Conservation (phyloP, 2,329 filamentous ascomycete genomes). For the Apiospora rasikravindrae region DNA sequence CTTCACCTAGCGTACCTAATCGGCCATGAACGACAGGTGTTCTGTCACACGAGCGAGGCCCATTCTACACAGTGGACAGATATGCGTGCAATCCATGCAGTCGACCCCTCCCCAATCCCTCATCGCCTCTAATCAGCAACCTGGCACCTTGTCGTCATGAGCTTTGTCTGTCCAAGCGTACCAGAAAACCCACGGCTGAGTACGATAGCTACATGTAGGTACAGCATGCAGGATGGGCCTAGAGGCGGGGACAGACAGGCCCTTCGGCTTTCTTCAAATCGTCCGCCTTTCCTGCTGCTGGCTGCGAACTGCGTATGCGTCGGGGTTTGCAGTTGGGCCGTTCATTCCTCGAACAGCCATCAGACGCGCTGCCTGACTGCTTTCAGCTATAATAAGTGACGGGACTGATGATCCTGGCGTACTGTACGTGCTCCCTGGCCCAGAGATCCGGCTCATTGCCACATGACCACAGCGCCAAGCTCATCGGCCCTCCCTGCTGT, state of each 20-base stretch:
- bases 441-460: conserved; percentile 1
- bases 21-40: too few species aligned
- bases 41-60: too few species aligned
- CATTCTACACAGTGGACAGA: too few species aligned
- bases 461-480: conserved; percentile 5
- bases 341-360: not conserved
- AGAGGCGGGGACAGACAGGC: not conserved
- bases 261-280: not conserved
- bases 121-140: not conserved
- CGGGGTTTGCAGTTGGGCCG: not conserved
- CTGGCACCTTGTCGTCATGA: not conserved
- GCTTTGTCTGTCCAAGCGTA: not conserved
- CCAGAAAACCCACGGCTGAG: not conserved
- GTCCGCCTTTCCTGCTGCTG: not conserved
- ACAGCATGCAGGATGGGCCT: not conserved
- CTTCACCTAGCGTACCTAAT: not conserved
- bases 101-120: not conserved
- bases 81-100: too few species aligned
- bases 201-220: not conserved
- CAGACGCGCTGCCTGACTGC: not conserved
- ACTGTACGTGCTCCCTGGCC: not conserved
- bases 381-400: not conserved
- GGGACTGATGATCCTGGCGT: not conserved
- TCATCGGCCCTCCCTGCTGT: not conserved
- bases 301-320: not conserved